Conservation (phyloP, 352 stramenopile species). For the Globisporangium ultimum region DNA sequence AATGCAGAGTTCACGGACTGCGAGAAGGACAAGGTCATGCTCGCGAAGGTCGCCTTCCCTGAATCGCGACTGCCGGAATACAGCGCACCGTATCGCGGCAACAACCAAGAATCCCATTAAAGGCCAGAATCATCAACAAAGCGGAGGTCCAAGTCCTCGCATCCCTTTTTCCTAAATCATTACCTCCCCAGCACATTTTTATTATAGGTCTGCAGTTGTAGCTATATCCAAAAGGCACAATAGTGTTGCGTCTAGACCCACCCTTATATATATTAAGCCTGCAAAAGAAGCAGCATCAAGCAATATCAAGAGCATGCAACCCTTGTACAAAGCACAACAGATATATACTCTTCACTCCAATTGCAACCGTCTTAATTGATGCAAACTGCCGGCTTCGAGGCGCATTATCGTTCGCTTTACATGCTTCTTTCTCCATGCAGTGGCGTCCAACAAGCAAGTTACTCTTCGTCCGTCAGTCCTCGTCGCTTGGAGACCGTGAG, state of each 20-base stretch:
- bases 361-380: no score
- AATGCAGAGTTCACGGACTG: constrained; percentile 38
- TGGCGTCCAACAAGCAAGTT: not conserved
- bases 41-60: constrained; percentile 39
- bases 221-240: no score
- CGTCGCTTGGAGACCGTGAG: constrained; percentile 59
- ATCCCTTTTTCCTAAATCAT: not conserved
- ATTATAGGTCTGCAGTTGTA: no score
- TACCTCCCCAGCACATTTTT: not conserved
- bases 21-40: constrained; percentile 58
- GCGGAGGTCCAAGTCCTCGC: not conserved
- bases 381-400: no score
- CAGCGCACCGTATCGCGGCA: constrained; percentile 4
- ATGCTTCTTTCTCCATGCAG: no score
- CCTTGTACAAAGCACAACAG: no score
- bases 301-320: no score
- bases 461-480: constrained; percentile 20
- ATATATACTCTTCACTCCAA: no score
- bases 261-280: no score
- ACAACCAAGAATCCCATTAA: constrained; percentile 21
- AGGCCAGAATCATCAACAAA: not conserved
- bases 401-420: no score
- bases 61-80: constrained; percentile 8
- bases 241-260: no score
- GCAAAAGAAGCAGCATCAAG: no score